A percentile compares a stretch with the other conserved stretches of the same genome.
Evolutionary conservation across 169 alveolate genomes (phyloP).

Genomic region (Plasmodium gallinaceum): DNA sequence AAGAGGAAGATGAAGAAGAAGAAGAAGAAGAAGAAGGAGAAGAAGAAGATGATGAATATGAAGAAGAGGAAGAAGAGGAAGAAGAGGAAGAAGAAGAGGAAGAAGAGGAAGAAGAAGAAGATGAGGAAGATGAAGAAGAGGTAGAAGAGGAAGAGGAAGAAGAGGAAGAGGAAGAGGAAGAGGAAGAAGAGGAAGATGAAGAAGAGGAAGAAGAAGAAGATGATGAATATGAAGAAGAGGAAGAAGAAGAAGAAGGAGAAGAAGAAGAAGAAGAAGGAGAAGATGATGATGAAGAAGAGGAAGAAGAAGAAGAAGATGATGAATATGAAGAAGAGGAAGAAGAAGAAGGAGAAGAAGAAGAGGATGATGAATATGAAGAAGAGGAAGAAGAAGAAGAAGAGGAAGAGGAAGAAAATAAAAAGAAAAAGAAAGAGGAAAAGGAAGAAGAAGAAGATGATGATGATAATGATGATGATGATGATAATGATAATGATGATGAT

Average conservation of each 20-base stretch:
- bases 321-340: conserved; percentile 1
- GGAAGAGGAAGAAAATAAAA: not conserved
- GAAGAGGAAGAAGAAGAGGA: conserved; percentile 5
- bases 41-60: not conserved
- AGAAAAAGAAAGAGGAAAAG: not conserved
- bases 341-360: not conserved
- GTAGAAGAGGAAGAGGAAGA: conserved; percentile 27
- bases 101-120: conserved; percentile 3
- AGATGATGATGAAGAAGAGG: not conserved
- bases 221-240: conserved; percentile 1
- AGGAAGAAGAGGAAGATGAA: conserved; percentile 3
- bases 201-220: conserved; percentile 25
- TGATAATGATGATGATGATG: not conserved
- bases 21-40: conserved; percentile 19
- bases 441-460: conserved; percentile 8
- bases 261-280: not conserved
- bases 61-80: not conserved
- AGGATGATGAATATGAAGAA: not conserved
- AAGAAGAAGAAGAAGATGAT: not conserved
- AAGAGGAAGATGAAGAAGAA: not conserved
- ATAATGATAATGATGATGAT: not conserved
- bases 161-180: conserved; percentile 17
- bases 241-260: not conserved
- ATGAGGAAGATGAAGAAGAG: conserved; percentile 1
- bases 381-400: not conserved